These are phyloP conservation scores for Orychophragmus violaceus DNA, from an alignment of 345 rosid genomes.

Conservation along the genomic window DNA sequence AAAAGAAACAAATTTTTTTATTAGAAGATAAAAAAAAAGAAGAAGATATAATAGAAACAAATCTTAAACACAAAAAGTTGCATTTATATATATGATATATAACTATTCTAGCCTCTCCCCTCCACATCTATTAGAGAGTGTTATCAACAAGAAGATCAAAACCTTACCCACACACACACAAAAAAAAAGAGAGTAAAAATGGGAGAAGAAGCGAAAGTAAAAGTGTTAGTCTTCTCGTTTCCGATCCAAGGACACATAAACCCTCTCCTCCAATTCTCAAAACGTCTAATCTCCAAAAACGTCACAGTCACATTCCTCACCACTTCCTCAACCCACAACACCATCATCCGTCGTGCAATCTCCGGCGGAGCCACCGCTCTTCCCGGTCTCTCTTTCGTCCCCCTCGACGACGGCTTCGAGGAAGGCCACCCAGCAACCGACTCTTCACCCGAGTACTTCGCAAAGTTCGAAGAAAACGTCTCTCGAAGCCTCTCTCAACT, in stretches of 20 bases:
- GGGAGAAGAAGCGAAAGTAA: conserved; percentile 26
- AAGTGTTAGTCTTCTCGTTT: conserved; percentile 32
- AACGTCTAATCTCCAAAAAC: conserved; percentile 46
- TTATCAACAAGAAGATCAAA: not conserved
- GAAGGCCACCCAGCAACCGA: conserved; percentile 15
- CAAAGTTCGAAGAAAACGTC: conserved; percentile 17
- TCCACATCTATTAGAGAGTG: not conserved
- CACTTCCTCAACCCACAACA: conserved; percentile 30
- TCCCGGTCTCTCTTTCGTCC: conserved; percentile 21
- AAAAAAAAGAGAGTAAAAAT: not conserved
- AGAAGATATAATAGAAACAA: no score
- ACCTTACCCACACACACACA: not conserved
- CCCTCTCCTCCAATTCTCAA: conserved; percentile 54
- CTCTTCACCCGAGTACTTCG: conserved; percentile 4
- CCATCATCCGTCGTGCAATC: conserved; percentile 23
- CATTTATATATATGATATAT: not conserved
- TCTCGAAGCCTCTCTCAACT: conserved; percentile 26
- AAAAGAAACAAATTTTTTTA: no score
- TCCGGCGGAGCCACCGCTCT: conserved; percentile 28
- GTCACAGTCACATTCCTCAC: conserved; percentile 40
- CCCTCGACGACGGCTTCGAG: conserved; percentile 31
- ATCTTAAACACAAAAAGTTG: not conserved
- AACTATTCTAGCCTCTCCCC: no score
- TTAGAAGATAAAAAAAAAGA: no score
- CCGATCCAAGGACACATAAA: conserved; percentile 51